Evolutionary conservation across 78 protist genomes (phyloP).

Genomic region (Salpingoeca rosetta): DNA sequence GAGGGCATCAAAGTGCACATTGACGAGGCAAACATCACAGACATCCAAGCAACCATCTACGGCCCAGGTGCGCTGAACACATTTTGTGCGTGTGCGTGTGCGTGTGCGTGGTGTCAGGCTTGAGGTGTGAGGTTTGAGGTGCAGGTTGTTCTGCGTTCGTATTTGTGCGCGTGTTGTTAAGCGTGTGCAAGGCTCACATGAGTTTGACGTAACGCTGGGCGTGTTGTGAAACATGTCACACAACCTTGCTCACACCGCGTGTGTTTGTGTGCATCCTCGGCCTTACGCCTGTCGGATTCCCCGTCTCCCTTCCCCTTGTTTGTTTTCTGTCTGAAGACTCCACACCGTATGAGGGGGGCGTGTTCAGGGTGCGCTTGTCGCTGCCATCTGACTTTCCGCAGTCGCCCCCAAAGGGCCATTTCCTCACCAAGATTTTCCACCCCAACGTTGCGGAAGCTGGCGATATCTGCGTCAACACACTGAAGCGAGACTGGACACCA

Average conservation of each 20-base stretch:
- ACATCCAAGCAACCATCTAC: constrained; percentile 59
- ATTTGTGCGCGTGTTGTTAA: not conserved
- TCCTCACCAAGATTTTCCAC: constrained; percentile 91
- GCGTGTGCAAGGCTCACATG: not conserved
- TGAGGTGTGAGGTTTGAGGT: not conserved
- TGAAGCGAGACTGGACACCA: constrained; percentile 94
- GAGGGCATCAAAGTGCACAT: constrained; percentile 60
- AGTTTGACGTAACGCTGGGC: not conserved
- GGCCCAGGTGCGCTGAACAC: constrained; percentile 69
- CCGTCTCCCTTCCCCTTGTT: not conserved
- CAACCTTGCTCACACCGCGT: not conserved
- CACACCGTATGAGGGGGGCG: constrained; percentile 96
- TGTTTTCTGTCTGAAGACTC: constrained; percentile 32
- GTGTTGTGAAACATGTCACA: not conserved
- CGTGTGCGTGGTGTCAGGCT: not conserved
- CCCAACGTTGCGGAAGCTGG: constrained; percentile 92
- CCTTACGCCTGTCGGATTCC: not conserved
- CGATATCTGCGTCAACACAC: constrained; percentile 95
- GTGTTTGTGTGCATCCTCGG: not conserved
- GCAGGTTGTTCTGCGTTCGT: not conserved
- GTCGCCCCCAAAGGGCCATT: constrained; percentile 90
- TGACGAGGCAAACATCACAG: constrained; percentile 69
- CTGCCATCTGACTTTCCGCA: constrained; percentile 75
- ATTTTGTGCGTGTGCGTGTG: not conserved
- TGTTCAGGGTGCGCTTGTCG: constrained; percentile 61